These are phyloP conservation scores for Tubosaeta brunneosetosa DNA, from an alignment of 768 basidiomycete species.

Conservation along the genomic window DNA sequence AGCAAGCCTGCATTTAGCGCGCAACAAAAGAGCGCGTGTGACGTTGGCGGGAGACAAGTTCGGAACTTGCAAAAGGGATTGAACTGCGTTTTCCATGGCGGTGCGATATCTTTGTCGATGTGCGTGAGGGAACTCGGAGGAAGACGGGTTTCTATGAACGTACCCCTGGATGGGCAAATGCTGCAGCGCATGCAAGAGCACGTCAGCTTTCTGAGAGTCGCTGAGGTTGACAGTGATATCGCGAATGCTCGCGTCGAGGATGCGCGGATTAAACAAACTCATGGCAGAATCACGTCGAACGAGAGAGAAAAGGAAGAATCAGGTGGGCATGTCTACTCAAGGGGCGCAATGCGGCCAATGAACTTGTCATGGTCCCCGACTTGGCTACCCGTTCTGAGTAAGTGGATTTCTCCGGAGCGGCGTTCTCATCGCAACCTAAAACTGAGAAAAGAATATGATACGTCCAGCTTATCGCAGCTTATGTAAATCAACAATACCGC, in stretches of 20 bases:
- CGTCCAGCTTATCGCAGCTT: too few relatives aligned
- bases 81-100: slow-evolving; percentile 69
- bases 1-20: slow-evolving; percentile 62
- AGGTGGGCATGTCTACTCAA: slow-evolving; percentile 1
- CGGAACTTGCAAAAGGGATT: slow-evolving; percentile 60
- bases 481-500: too few relatives aligned
- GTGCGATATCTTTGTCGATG: slow-evolving; percentile 41
- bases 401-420: slow-evolving; percentile 8
- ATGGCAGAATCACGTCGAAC: slow-evolving; percentile 24
- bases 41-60: slow-evolving; percentile 47
- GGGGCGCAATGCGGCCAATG: slow-evolving; percentile 18
- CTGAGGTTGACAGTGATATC: slow-evolving; percentile 56
- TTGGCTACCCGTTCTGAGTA: background rate
- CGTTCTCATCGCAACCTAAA: slow-evolving; percentile 1
- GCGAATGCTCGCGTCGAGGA: slow-evolving; percentile 70
- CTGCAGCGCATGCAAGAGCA: slow-evolving; percentile 74
- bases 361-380: slow-evolving; percentile 4
- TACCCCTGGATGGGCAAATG: slow-evolving; percentile 71
- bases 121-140: slow-evolving; percentile 7
- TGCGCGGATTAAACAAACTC: slow-evolving; percentile 71
- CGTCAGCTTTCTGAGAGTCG: slow-evolving; percentile 64
- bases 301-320: background rate
- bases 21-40: slow-evolving; percentile 58
- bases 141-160: slow-evolving; percentile 15
- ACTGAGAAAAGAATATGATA: too few relatives aligned